Conservation (phyloP, 1,139 yeast species). For the Starmera stellimalicola region DNA sequence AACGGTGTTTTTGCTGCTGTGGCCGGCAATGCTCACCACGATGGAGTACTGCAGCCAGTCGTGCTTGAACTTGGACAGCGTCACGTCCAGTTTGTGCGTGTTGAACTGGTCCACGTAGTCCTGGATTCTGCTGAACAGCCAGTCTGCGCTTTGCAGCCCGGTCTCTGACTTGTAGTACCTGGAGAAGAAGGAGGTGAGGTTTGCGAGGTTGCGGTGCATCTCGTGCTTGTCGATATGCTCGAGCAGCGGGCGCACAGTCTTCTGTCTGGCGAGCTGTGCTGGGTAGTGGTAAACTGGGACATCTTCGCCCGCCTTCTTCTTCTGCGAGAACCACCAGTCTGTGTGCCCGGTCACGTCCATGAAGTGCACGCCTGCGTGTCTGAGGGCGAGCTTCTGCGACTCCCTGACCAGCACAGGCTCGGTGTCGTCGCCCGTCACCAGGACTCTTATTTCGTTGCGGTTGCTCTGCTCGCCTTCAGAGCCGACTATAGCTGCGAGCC, state of each 20-base stretch:
- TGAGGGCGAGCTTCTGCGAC: constrained; percentile 43
- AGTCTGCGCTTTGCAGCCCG: constrained; percentile 65
- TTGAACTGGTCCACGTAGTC: constrained; percentile 36
- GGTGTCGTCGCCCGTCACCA: constrained; percentile 9
- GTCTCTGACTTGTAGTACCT: constrained; percentile 67
- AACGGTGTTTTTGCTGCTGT: constrained; percentile 36
- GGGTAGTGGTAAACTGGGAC: constrained; percentile 51
- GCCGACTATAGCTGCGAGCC: no score
- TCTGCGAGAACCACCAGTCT: constrained; percentile 24
- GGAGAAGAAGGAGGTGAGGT: constrained; percentile 65
- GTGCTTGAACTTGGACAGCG: constrained; percentile 36
- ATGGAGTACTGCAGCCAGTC: constrained; percentile 52
- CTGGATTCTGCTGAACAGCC: constrained; percentile 40
- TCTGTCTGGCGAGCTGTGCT: constrained; percentile 25
- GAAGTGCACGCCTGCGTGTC: constrained; percentile 46
- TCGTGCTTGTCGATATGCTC: constrained; percentile 28
- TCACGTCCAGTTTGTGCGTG: constrained; percentile 23
- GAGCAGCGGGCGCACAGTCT: constrained; percentile 34
- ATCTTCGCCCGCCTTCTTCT: constrained; percentile 25
- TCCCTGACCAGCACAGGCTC: constrained; percentile 38
- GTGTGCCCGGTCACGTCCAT: constrained; percentile 58
- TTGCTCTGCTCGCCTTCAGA: no score
- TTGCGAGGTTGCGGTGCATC: constrained; percentile 46
- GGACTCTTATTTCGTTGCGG: no score
- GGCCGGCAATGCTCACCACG: constrained; percentile 32